phyloP scores from a whole-genome alignment of 2,329 filamentous ascomycete species.

The Pseudogymnoascus sp. region DNA sequence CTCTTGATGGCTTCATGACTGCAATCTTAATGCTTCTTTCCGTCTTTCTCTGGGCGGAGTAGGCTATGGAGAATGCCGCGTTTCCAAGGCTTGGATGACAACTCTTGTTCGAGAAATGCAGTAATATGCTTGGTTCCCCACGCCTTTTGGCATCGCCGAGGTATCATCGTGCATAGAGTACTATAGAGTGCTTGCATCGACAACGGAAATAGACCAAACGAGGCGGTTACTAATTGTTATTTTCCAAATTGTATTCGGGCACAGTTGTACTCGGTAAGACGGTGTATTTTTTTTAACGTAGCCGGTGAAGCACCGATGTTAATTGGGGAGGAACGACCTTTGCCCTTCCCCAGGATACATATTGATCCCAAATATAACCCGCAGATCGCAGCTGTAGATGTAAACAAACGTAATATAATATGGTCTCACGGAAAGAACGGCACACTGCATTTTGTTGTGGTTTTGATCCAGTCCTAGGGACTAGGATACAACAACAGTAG shows the following conservation, averaged over 20 bases:
- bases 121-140: not conserved
- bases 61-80: not conserved
- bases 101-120: not conserved
- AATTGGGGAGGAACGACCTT: not conserved
- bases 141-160: not conserved
- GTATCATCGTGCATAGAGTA: not conserved
- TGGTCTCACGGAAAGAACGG: not conserved
- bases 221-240: not conserved
- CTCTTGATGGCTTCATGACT: not conserved
- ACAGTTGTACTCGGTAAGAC: not conserved
- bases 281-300: not conserved
- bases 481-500: not conserved
- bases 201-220: not conserved
- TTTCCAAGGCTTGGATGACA: not conserved
- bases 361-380: constrained; percentile 6
- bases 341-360: not conserved
- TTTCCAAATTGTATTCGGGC: not conserved
- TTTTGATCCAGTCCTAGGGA: not conserved
- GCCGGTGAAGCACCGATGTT: not conserved
- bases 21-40: not conserved
- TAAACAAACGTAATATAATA: not conserved
- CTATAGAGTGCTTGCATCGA: not conserved
- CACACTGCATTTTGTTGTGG: not conserved
- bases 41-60: not conserved
- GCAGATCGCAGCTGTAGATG: not conserved